A percentile compares a stretch with the other conserved stretches of the same genome.
Conservation (phyloP, 2,329 filamentous ascomycete species). For the Colletotrichum tofieldiae region DNA sequence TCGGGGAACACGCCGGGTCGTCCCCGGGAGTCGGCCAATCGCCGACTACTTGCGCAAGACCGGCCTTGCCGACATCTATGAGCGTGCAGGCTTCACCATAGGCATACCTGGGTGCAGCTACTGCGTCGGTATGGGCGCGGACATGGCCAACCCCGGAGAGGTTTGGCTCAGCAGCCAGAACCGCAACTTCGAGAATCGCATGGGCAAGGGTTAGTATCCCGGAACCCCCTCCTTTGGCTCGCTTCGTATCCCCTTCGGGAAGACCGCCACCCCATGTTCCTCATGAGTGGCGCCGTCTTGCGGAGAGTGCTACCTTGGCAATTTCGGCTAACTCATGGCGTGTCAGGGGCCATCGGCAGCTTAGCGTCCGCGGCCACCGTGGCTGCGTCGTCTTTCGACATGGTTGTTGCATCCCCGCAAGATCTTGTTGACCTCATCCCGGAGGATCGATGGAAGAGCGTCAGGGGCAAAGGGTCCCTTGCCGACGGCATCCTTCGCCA, state of each 20-base stretch:
- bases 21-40: slow-evolving; percentile 59
- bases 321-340: not conserved
- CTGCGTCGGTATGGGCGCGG: slow-evolving; percentile 60
- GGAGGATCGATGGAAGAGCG: slow-evolving; percentile 41
- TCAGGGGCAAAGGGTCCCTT: slow-evolving; percentile 46
- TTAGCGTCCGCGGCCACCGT: slow-evolving; percentile 62
- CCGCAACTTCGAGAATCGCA: slow-evolving; percentile 62
- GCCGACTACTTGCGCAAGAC: slow-evolving; percentile 52
- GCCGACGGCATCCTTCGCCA: slow-evolving; percentile 9
- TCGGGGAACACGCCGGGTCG: slow-evolving; percentile 57
- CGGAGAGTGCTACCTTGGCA: too few relatives aligned
- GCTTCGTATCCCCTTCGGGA: too few relatives aligned
- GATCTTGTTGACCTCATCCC: slow-evolving; percentile 49
- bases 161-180: slow-evolving; percentile 63
- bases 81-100: slow-evolving; percentile 59
- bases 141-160: slow-evolving; percentile 57
- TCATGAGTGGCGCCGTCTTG: too few relatives aligned
- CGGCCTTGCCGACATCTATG: slow-evolving; percentile 56
- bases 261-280: too few relatives aligned
- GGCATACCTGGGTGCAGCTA: slow-evolving; percentile 61
- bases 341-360: slow-evolving; percentile 53
- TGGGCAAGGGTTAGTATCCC: slow-evolving; percentile 55
- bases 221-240: too few relatives aligned
- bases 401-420: slow-evolving; percentile 58
- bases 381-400: slow-evolving; percentile 62